These are phyloP conservation scores for Albophoma yamanashiensis DNA, from an alignment of 2,329 filamentous ascomycete species.

Conservation along the genomic window DNA sequence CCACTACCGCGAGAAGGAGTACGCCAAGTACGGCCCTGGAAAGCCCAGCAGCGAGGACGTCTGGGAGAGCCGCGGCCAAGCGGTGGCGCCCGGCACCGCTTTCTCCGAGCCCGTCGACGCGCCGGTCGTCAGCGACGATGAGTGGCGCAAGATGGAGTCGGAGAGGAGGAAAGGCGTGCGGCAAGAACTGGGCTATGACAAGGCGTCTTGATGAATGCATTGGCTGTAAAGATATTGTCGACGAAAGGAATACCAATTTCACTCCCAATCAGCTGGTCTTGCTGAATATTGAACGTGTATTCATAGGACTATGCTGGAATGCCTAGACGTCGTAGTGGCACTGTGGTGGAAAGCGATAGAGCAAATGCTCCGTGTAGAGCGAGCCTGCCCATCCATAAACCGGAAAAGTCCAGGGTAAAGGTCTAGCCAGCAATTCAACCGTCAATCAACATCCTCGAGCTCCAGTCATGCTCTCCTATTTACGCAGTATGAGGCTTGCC, in stretches of 20 bases:
- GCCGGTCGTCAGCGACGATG: slow-evolving; percentile 28
- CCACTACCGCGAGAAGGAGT: slow-evolving; percentile 56
- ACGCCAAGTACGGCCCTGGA: slow-evolving; percentile 52
- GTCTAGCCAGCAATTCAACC: no score
- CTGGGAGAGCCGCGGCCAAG: slow-evolving; percentile 64
- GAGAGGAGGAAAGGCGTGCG: slow-evolving; percentile 24
- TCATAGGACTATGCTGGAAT: no score
- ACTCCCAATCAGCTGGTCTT: background rate
- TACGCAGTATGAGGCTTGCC: no score
- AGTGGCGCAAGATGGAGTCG: slow-evolving; percentile 26
- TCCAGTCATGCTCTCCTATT: no score
- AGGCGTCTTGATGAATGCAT: slow-evolving; percentile 3
- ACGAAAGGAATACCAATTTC: background rate
- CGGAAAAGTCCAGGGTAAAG: no score
- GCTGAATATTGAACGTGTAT: background rate
- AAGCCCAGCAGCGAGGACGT: slow-evolving; percentile 75
- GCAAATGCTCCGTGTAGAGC: no score
- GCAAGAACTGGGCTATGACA: slow-evolving; percentile 18
- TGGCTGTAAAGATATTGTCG: background rate
- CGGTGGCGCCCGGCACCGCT: slow-evolving; percentile 36
- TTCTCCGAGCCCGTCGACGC: slow-evolving; percentile 31
- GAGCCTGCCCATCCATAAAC: no score
- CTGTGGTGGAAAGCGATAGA: no score
- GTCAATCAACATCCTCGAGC: no score
- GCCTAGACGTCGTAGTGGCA: no score